Evolutionary conservation across 2,329 filamentous ascomycete species (phyloP).

Genomic region (Claviceps paspali): DNA sequence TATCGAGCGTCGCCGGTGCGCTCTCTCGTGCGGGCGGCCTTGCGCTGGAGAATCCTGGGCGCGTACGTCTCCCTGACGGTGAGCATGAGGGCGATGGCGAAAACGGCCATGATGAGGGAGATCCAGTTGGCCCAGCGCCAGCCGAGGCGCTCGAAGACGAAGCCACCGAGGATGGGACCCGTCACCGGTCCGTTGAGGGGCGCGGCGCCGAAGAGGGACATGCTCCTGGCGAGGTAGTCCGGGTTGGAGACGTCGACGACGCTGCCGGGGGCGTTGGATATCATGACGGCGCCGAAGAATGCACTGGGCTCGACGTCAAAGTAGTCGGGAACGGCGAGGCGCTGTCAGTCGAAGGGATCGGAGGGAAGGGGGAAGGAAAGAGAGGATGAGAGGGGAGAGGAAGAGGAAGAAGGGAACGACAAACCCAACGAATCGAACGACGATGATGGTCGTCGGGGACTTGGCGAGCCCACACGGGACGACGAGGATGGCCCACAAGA

Average conservation of each 20-base stretch:
- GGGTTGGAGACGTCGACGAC: slow-evolving; percentile 73
- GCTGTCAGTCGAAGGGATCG: no score
- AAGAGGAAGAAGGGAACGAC: slow-evolving; percentile 8
- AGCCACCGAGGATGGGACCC: slow-evolving; percentile 50
- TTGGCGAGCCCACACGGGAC: slow-evolving; percentile 57
- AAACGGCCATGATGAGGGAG: slow-evolving; percentile 54
- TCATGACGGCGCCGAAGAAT: slow-evolving; percentile 57
- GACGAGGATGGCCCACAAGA: slow-evolving; percentile 50
- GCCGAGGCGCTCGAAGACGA: slow-evolving; percentile 52
- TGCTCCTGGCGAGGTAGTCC: slow-evolving; percentile 63
- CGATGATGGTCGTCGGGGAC: slow-evolving; percentile 52
- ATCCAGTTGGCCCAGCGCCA: slow-evolving; percentile 88
- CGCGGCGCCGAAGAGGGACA: slow-evolving; percentile 56
- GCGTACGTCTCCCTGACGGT: slow-evolving; percentile 62
- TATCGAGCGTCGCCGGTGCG: slow-evolving; percentile 56
- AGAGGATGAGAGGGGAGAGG: slow-evolving; percentile 3
- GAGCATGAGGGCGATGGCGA: slow-evolving; percentile 41
- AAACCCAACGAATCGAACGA: slow-evolving; percentile 57
- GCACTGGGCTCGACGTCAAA: slow-evolving; percentile 11
- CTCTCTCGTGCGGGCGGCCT: slow-evolving; percentile 47
- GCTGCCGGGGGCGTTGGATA: slow-evolving; percentile 69
- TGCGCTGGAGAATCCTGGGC: slow-evolving; percentile 52
- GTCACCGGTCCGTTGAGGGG: slow-evolving; percentile 59
- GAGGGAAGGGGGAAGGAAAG: not conserved
- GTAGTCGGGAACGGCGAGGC: no score